Base-by-base conservation (phyloP, 768 basidiomycete genomes). In the Lentinus brumalis region DNA sequence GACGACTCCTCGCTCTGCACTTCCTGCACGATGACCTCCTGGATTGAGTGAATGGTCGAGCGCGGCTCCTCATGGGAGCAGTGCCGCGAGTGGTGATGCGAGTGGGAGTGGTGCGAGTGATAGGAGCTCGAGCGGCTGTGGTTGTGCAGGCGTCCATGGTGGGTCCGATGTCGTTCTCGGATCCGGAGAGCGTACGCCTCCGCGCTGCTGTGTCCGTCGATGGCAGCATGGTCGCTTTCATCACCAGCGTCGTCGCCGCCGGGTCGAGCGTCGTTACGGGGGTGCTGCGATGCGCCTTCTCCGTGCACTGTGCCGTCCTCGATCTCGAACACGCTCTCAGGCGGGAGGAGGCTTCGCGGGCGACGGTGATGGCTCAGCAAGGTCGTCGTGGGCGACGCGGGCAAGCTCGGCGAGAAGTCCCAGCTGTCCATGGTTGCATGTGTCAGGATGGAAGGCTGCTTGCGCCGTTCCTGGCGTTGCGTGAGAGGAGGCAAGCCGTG, bases 401-500 rank as follows among this genome's bases (percentile, higher is more conserved):
- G 39, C 65, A 70, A 11, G 74, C 77, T 83, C 0, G 83, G 77
- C 26, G 80, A 71, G 71, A 94, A 94, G 69, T 94, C 91, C 91
- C 91, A 94, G 3, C 91, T 92, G 56, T 89, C 91, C 56, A 87
- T 74, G 10, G 90, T 87, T 47, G 76, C 77, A 46, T 76, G 79
- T 8, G 68, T 70, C 42, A 78, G 12, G 74, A 78, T 12, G 74
- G 71, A 52, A 71, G 78, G 46, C 81, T 82, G 67, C 66, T 67
- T 66, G 41, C 71, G 73, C 12, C 89, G 85, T 73, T 94, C 91
- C 74, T 92, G 89, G 31, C 92, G 83, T 66, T 79, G 79, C 4
- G 84, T 77, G 44, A 94, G 77, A 21, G 92, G 91, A 0, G 92
- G 92, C 32, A 94, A 77, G 62, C 83, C 86, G 65, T 83, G 81